Percentiles rank a stretch among this genome's conserved stretches.
Evolutionary conservation across 2,329 filamentous ascomycete species (phyloP).

Genomic region (Onygena corvina): DNA sequence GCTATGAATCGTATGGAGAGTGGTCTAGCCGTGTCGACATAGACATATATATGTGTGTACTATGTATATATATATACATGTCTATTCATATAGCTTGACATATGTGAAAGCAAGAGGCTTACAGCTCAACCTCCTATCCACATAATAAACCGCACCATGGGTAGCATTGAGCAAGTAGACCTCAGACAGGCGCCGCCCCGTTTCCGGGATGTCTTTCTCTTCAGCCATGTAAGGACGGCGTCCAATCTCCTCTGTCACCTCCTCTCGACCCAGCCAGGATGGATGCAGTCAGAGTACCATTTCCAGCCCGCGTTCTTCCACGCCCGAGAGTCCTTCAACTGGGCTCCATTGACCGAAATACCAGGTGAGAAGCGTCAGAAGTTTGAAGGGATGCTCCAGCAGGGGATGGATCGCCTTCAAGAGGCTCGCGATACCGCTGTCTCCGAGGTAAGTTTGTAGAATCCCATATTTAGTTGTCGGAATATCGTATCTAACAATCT

Average conservation of each 20-base stretch:
- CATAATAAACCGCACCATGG: background rate
- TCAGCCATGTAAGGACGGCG: background rate
- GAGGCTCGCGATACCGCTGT: background rate
- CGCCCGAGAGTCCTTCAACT: background rate
- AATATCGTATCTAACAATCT: background rate
- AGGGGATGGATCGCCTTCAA: background rate
- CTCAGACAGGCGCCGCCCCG: background rate
- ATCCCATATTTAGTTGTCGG: background rate
- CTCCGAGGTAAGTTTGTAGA: background rate
- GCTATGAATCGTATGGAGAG: no score
- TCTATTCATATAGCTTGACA: no score
- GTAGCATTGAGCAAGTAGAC: background rate
- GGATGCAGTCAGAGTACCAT: constrained; percentile 2
- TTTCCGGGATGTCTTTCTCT: background rate
- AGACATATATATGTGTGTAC: no score
- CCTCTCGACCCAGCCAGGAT: background rate
- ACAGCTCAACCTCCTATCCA: no score
- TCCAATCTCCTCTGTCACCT: background rate
- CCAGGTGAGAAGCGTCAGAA: background rate
- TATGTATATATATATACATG: no score
- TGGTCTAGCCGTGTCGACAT: no score
- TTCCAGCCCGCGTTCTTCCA: background rate
- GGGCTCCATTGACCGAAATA: background rate
- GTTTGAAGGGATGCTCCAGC: background rate
- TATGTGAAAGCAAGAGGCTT: no score